Evolutionary conservation across 352 stramenopile genomes (phyloP).

Genomic region (Discostella stelligera): DNA sequence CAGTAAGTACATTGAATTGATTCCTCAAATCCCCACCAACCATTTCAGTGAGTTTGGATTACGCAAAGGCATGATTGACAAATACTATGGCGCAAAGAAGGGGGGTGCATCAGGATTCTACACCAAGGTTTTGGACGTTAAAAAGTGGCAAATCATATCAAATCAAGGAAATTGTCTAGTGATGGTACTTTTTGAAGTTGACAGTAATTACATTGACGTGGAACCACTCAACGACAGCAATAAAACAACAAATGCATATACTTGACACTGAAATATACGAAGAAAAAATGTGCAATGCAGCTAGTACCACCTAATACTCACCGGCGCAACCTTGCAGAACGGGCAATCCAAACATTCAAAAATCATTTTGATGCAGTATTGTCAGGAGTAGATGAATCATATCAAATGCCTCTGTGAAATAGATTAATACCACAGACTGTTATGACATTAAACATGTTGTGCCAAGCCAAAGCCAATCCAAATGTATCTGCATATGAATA

Average conservation of each 20-base stretch:
- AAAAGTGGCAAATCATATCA: slow-evolving; percentile 18
- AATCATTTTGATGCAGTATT: slow-evolving; percentile 12
- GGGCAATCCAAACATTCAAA: slow-evolving; percentile 56
- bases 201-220: slow-evolving; percentile 57
- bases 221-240: slow-evolving; percentile 42
- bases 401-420: slow-evolving; percentile 34
- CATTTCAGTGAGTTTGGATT: neutral
- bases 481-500: slow-evolving; percentile 21
- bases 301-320: slow-evolving; percentile 27
- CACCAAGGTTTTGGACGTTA: neutral
- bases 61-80: neutral
- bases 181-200: slow-evolving; percentile 58
- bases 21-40: neutral
- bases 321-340: slow-evolving; percentile 46
- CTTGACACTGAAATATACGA: slow-evolving; percentile 47
- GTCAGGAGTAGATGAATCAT: slow-evolving; percentile 1
- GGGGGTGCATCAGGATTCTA: neutral
- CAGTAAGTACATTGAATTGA: slow-evolving; percentile 3
- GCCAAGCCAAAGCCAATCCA: neutral
- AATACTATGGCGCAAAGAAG: slow-evolving; percentile 4
- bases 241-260: slow-evolving; percentile 29
- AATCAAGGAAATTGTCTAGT: slow-evolving; percentile 53
- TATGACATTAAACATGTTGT: neutral
- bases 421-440: slow-evolving; percentile 32
- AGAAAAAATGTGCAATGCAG: slow-evolving; percentile 11